A percentile compares a stretch with the other conserved stretches of the same genome.
These are phyloP conservation scores for Fomitiporia mediterranea DNA, from an alignment of 1,284 basidiomycete genomes.

Conservation along the genomic window DNA sequence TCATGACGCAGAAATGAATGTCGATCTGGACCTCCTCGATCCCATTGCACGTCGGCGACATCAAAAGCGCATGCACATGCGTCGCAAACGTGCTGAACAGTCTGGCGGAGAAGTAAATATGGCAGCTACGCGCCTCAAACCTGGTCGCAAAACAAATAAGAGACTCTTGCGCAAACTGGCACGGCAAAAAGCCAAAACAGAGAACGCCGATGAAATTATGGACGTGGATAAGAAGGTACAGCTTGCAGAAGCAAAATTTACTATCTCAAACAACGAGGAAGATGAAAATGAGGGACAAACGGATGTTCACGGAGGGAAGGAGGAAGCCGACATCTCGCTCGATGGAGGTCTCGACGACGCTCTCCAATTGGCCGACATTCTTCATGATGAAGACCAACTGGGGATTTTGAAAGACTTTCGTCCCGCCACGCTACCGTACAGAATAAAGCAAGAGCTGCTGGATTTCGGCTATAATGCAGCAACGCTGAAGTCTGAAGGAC, in stretches of 20 bases:
- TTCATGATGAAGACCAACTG: no score
- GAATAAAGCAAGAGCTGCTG: slow-evolving; percentile 37
- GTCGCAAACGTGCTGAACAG: slow-evolving; percentile 55
- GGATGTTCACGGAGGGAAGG: slow-evolving; percentile 20
- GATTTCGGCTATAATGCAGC: slow-evolving; percentile 39
- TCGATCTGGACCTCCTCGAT: slow-evolving; percentile 32
- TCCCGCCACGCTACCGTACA: slow-evolving; percentile 40
- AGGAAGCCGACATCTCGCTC: not conserved
- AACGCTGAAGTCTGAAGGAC: slow-evolving; percentile 36
- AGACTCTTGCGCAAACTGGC: slow-evolving; percentile 23
- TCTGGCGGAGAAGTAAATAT: slow-evolving; percentile 35
- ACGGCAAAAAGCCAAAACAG: not conserved
- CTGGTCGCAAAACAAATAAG: slow-evolving; percentile 42
- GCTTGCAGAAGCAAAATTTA: not conserved
- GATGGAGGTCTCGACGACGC: slow-evolving; percentile 8
- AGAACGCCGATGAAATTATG: not conserved
- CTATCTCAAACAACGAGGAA: slow-evolving; percentile 3
- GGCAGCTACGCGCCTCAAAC: slow-evolving; percentile 36
- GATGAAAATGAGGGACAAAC: slow-evolving; percentile 7
- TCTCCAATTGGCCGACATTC: no score
- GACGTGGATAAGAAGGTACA: not conserved
- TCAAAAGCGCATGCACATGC: slow-evolving; percentile 66
- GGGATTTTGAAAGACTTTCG: no score
- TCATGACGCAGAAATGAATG: not conserved
- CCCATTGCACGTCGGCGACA: slow-evolving; percentile 52